These are phyloP conservation scores for Yamadazyma atlantica DNA, from an alignment of 1,139 yeast species.

Conservation along the genomic window DNA sequence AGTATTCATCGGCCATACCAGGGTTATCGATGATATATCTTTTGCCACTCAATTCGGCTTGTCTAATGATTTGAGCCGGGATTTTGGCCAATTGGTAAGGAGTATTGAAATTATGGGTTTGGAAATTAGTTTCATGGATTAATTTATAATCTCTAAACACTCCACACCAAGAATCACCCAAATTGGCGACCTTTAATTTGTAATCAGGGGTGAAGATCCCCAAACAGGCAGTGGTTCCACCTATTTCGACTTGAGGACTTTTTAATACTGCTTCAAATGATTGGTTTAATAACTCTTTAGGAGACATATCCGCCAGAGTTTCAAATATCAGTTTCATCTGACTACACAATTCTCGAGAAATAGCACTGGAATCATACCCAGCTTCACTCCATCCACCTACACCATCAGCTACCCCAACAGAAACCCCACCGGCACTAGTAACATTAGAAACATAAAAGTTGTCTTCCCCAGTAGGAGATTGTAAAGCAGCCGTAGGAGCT, in stretches of 20 bases:
- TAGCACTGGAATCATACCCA: slow-evolving; percentile 86
- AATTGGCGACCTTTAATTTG: slow-evolving; percentile 64
- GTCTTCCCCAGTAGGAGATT: slow-evolving; percentile 84
- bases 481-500: slow-evolving; percentile 30
- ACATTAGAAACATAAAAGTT: slow-evolving; percentile 61
- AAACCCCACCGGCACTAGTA: slow-evolving; percentile 42
- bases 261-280: slow-evolving; percentile 56
- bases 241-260: slow-evolving; percentile 72
- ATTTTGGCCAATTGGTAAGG: slow-evolving; percentile 89
- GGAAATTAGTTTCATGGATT: slow-evolving; percentile 68
- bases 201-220: slow-evolving; percentile 64
- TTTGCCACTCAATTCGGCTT: slow-evolving; percentile 57
- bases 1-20: slow-evolving; percentile 49
- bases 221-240: slow-evolving; percentile 93
- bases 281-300: slow-evolving; percentile 50
- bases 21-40: slow-evolving; percentile 61
- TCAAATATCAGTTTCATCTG: slow-evolving; percentile 35
- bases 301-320: slow-evolving; percentile 19
- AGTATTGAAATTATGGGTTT: slow-evolving; percentile 86
- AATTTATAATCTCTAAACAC: slow-evolving; percentile 69
- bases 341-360: slow-evolving; percentile 65
- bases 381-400: slow-evolving; percentile 97
- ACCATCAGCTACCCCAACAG: slow-evolving; percentile 94
- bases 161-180: slow-evolving; percentile 96
- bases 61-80: slow-evolving; percentile 58